These are phyloP conservation scores for Marasmius oreades DNA, from an alignment of 1,284 basidiomycete genomes.

Conservation along the genomic window DNA sequence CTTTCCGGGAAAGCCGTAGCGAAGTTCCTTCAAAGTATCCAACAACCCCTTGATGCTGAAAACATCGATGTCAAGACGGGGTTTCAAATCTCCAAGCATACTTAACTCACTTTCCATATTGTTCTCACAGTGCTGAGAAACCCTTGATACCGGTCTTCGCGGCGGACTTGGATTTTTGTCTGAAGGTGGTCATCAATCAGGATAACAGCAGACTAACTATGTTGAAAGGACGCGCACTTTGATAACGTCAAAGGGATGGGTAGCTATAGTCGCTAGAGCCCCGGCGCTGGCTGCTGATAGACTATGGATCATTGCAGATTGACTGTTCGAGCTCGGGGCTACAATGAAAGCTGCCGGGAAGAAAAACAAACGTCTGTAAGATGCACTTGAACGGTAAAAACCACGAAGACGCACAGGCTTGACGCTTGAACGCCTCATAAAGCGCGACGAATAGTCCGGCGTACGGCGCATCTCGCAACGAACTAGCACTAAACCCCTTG, in stretches of 20 bases:
- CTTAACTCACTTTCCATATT: slow-evolving; percentile 60
- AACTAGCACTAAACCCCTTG: slow-evolving; percentile 87
- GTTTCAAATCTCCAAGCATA: background rate
- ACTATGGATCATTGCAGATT: slow-evolving; percentile 45
- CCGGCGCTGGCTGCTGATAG: slow-evolving; percentile 74
- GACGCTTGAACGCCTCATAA: slow-evolving; percentile 83
- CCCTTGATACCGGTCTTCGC: slow-evolving; percentile 68
- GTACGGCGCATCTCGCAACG: slow-evolving; percentile 92
- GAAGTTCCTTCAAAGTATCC: slow-evolving; percentile 88
- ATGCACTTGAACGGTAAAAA: background rate
- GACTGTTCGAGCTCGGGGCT: slow-evolving; percentile 5
- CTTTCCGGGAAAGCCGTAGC: slow-evolving; percentile 82
- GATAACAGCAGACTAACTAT: background rate
- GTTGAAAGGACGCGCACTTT: slow-evolving; percentile 49
- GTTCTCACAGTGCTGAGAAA: slow-evolving; percentile 60
- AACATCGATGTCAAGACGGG: background rate
- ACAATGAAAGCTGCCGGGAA: slow-evolving; percentile 10
- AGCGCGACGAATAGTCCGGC: slow-evolving; percentile 91
- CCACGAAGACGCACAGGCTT: slow-evolving; percentile 46
- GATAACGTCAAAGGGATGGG: slow-evolving; percentile 89
- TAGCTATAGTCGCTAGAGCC: slow-evolving; percentile 75
- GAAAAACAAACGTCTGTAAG: background rate
- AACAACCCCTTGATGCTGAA: slow-evolving; percentile 67
- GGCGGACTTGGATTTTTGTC: slow-evolving; percentile 88
- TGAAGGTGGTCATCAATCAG: slow-evolving; percentile 24